Base-by-base conservation (phyloP, 257 asterid species). In the Thymus quinquecostatus region DNA sequence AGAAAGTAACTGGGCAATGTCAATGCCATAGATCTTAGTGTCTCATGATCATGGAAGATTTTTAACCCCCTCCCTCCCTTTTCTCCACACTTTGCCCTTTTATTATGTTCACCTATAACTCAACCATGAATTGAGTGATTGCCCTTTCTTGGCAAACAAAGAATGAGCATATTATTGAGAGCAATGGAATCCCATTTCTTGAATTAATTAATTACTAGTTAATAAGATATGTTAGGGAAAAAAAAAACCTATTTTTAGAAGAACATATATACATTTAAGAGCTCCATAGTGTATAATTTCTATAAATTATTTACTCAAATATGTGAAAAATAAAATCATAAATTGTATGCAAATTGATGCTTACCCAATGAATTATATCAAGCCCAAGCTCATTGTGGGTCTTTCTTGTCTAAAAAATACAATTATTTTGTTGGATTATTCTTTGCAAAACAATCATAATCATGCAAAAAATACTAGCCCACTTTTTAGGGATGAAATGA, bases 11-110 rank as follows among this genome's bases (percentile, higher is more conserved):
- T 60, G 63, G 45, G 76, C 75, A 85, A 81, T 84, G 90, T 88
- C 92, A 88, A 88, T 71, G 86, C 88, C 77, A 49, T 78, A 75
- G 86, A 85, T 86, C 87, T 83, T 81, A 78, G 82, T 85, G 90
- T 83, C 85, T 74, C 87, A 80, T 79, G 64, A 83, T 81, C 87
- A 73, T 79, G 69, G 67, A 77, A 75, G 63, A 68, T 68, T 64
- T 34, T 47, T 10, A 21, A 21, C 21, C 21, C 21, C 21, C 21
- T 21, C 21, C 21, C 21, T 32, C 68, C 60, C 49, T 74, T 51
- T 66, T 77, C 38, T 69, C 28, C 72, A 68, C 64, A 60, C 72
- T 74, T 75, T 75, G 57, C 69, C 68, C 75, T 63, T 65, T 75
- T 69, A 36, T 71, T 56, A 33, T 74, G 59, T 72, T 14, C 60